Evolutionary conservation across 176 grass and related monocot species (phyloP).

Genomic region (Hsuehochloa calcarea): DNA sequence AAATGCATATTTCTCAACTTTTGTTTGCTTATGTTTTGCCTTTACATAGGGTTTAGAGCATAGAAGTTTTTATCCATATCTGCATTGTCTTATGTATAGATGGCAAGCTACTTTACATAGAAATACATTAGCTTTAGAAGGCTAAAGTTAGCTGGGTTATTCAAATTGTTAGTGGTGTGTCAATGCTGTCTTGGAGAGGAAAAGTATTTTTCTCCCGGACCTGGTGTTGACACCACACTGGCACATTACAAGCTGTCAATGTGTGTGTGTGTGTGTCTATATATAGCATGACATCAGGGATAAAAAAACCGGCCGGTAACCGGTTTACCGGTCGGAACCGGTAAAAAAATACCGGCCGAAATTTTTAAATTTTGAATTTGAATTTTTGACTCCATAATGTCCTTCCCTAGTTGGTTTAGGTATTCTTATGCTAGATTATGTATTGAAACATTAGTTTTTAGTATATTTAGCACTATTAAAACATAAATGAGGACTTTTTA

Average conservation of each 20-base stretch:
- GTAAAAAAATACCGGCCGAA: no score
- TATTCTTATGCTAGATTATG: no score
- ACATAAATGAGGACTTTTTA: no score
- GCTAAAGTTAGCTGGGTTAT: background rate
- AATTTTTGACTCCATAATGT: no score
- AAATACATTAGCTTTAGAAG: background rate
- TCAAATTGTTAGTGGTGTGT: background rate
- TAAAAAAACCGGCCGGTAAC: no score
- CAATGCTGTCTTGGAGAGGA: background rate
- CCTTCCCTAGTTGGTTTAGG: no score
- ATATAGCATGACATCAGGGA: no score
- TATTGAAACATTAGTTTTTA: no score
- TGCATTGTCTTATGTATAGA: background rate
- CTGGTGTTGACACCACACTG: background rate
- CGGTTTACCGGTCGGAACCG: no score
- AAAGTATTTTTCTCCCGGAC: background rate
- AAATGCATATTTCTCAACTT: background rate
- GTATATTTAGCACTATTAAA: no score
- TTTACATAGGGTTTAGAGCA: background rate
- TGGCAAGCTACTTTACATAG: background rate
- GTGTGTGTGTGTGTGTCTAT: no score
- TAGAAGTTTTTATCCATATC: background rate
- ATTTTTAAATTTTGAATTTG: no score
- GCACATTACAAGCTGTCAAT: background rate
- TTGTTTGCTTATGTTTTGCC: background rate